These are phyloP conservation scores for Trypanosoma conorhini DNA, from an alignment of 208 protist genomes.

Conservation along the genomic window DNA sequence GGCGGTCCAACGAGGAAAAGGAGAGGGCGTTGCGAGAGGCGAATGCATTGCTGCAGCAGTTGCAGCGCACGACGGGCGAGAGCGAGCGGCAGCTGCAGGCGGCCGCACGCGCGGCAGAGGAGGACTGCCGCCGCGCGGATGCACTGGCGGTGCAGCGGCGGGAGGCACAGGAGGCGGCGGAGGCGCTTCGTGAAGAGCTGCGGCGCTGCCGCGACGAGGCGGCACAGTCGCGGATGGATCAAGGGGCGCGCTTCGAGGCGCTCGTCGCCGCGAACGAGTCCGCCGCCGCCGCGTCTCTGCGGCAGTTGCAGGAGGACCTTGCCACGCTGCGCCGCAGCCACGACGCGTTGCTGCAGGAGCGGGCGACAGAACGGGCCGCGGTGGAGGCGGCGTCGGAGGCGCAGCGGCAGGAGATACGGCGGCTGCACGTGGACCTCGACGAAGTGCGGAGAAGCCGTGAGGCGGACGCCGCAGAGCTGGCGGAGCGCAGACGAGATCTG, in stretches of 20 bases:
- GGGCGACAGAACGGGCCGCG: slow-evolving; percentile 1
- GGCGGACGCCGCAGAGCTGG: slow-evolving; percentile 21
- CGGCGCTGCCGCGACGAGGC: slow-evolving; percentile 10
- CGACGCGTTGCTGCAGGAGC: slow-evolving; percentile 18
- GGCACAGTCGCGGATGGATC: slow-evolving; percentile 2
- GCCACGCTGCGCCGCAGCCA: not conserved
- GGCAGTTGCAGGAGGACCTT: slow-evolving; percentile 12
- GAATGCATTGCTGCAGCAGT: slow-evolving; percentile 16
- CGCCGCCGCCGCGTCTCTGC: not conserved
- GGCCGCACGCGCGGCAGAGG: slow-evolving; percentile 15
- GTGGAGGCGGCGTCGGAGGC: slow-evolving; percentile 2
- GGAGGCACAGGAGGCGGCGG: slow-evolving; percentile 11
- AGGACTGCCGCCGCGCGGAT: not conserved
- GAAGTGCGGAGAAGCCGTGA: slow-evolving; percentile 32
- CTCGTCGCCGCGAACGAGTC: slow-evolving; percentile 5
- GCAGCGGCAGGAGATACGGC: slow-evolving; percentile 1
- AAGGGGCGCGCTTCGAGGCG: slow-evolving; percentile 17
- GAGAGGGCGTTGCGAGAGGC: slow-evolving; percentile 18
- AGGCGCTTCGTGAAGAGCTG: not conserved
- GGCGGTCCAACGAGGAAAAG: not conserved
- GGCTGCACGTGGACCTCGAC: slow-evolving; percentile 18
- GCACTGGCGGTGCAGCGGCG: slow-evolving; percentile 2
- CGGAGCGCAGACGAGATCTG: not conserved
- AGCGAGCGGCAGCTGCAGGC: slow-evolving; percentile 22
- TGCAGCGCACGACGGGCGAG: slow-evolving; percentile 4